Base-by-base conservation (phyloP, 345 rosid genomes). In the Chamaenerion angustifolium region DNA sequence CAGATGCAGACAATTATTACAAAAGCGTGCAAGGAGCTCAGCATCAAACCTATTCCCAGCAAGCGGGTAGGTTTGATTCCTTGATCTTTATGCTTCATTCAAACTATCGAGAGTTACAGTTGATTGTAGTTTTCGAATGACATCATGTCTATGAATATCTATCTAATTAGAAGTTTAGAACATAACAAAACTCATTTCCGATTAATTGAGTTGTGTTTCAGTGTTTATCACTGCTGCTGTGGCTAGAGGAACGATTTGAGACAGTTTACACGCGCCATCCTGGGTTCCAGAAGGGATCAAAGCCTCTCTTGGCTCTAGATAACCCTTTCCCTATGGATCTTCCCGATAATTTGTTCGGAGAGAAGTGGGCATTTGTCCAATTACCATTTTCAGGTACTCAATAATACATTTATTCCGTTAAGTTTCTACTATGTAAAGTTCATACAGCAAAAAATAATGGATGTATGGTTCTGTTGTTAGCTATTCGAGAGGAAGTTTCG, bases 1-100 rank as follows among this genome's bases (percentile, higher is more conserved):
- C 95, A 90, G 73, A 83, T 90, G 95, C 98, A 86, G 80, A 90
- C 94, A 1, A 86, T 90, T 70, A 73, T 86, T 56, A 68, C 87
- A 42, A 90, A 78, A 66, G 92, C 94, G 31, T 77, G 94, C 58
- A 78, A 66, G 46, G 95, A 83, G 77, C 86, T 90, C 51, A 71
- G 81, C 12, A 81, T 86, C 43, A 90, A 79, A 66, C 80, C 84
- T 12, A 57, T 90, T 50, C 88, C 98, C 19, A 81, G 98, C 66
- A 83, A 90, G 73, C 60, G 98, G 64, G 98, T 90, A 51, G 55
- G 85, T 60, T 5, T 47, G 12, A 8, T 25, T 56, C 13, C 17
- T 27, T 14, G 16, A 0, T 40, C 42, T 11, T 1, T 60, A 8
- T 19, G 7, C 7, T 43, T 4, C 16, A 12, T 12, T 2, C 37